phyloP scores from a whole-genome alignment of 2,329 filamentous ascomycete species.

The Exserohilum turcica region DNA sequence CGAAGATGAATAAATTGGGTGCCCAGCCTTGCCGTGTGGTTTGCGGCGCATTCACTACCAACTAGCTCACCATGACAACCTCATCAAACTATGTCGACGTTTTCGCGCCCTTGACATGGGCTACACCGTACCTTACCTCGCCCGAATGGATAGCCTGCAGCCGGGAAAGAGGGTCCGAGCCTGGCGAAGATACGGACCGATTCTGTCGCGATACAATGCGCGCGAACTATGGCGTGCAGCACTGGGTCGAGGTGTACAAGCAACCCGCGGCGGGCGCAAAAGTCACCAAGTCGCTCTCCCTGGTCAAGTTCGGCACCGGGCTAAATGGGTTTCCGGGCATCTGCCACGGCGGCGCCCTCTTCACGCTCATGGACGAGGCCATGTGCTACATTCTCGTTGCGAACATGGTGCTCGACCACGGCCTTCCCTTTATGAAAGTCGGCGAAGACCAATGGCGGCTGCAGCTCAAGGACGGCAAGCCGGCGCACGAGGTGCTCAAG shows the following conservation, averaged over 20 bases:
- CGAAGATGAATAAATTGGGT: neutral
- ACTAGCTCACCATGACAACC: slow-evolving; percentile 12
- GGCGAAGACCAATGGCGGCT: slow-evolving; percentile 8
- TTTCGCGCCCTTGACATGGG: slow-evolving; percentile 32
- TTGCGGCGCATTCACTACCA: neutral
- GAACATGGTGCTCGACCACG: slow-evolving; percentile 14
- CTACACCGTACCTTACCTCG: slow-evolving; percentile 25
- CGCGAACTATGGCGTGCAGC: slow-evolving; percentile 21
- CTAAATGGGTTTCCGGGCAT: slow-evolving; percentile 70
- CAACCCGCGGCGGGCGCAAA: slow-evolving; percentile 20
- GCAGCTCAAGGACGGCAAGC: slow-evolving; percentile 10
- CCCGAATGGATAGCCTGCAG: slow-evolving; percentile 23
- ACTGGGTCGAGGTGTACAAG: slow-evolving; percentile 30
- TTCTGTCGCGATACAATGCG: slow-evolving; percentile 26
- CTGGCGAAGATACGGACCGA: slow-evolving; percentile 15
- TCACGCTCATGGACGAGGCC: slow-evolving; percentile 70
- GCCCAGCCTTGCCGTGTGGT: neutral
- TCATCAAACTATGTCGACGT: slow-evolving; percentile 19
- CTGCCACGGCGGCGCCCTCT: slow-evolving; percentile 70
- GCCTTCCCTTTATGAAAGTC: slow-evolving; percentile 10
- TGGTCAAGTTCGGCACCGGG: slow-evolving; percentile 26
- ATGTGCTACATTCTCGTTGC: slow-evolving; percentile 26
- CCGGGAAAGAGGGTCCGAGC: slow-evolving; percentile 19
- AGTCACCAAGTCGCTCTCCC: slow-evolving; percentile 20
- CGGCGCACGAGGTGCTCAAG: slow-evolving; percentile 20